These are phyloP conservation scores for Firmiana major DNA, from an alignment of 345 rosid species.

Conservation along the genomic window DNA sequence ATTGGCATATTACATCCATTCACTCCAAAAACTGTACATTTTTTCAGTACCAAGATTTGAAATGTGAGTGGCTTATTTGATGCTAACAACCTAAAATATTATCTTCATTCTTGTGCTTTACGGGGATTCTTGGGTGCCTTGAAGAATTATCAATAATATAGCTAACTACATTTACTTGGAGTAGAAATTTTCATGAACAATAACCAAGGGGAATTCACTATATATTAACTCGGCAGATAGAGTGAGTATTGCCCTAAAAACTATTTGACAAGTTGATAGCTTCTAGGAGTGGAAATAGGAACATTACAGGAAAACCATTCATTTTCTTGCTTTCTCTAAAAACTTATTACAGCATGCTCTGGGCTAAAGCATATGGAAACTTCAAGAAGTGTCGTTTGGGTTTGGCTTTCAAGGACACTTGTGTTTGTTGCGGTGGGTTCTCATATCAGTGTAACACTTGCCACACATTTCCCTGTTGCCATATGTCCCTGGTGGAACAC, in stretches of 20 bases:
- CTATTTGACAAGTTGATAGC: not conserved
- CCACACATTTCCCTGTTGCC: conserved; percentile 87
- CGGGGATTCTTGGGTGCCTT: no score
- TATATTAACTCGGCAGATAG: not conserved
- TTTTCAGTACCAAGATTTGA: no score
- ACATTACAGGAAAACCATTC: conserved; percentile 15
- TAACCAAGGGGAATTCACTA: no score
- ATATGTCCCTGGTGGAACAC: conserved; percentile 93
- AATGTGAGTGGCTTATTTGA: no score
- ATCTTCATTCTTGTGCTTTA: not conserved
- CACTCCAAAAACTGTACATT: no score
- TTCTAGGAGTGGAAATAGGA: not conserved
- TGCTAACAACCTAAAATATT: not conserved
- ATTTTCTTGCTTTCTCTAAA: not conserved
- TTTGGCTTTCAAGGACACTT: conserved; percentile 65
- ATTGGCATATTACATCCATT: no score
- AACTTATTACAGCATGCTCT: conserved; percentile 10
- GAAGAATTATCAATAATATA: not conserved
- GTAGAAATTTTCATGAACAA: no score
- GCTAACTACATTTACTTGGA: not conserved
- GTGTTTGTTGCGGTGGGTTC: conserved; percentile 51
- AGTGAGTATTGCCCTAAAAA: not conserved
- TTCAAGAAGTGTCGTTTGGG: not conserved
- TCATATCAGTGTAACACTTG: conserved; percentile 82
- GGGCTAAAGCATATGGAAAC: not conserved